Conservation (phyloP, 371 early-diverging fungal species). For the Sanchytrium tribonematis region DNA sequence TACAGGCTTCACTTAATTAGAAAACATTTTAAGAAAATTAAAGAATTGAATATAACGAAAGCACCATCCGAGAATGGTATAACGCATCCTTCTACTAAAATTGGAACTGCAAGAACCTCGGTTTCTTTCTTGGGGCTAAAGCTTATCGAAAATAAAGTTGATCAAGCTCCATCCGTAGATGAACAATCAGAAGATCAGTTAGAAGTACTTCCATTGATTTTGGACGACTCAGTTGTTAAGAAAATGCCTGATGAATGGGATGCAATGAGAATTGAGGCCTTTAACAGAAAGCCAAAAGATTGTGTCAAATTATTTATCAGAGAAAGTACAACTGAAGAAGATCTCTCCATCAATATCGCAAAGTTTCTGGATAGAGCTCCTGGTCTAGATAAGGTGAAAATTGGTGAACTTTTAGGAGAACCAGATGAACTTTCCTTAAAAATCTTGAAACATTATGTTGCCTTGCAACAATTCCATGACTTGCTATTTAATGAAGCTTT, state of each 20-base stretch:
- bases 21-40: background rate
- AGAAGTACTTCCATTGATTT: background rate
- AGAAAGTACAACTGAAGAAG: background rate
- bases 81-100: background rate
- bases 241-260: background rate
- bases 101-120: background rate
- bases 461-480: background rate
- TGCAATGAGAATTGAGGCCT: background rate
- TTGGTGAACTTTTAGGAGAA: constrained; percentile 5
- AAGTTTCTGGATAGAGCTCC: constrained; percentile 10
- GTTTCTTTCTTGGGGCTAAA: background rate
- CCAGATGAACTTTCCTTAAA: background rate
- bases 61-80: background rate
- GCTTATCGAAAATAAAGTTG: too few relatives aligned
- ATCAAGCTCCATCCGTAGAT: background rate
- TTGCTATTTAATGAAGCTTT: constrained; percentile 1
- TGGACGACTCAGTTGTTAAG: background rate
- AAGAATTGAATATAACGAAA: background rate
- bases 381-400: constrained; percentile 1
- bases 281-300: background rate
- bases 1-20: constrained; percentile 1
- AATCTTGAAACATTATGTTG: constrained; percentile 1
- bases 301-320: background rate
- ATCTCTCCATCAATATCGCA: background rate
- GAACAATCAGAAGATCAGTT: background rate